These are phyloP conservation scores for Stachybotrys echinatus DNA, from an alignment of 2,329 filamentous ascomycete species.

Conservation along the genomic window DNA sequence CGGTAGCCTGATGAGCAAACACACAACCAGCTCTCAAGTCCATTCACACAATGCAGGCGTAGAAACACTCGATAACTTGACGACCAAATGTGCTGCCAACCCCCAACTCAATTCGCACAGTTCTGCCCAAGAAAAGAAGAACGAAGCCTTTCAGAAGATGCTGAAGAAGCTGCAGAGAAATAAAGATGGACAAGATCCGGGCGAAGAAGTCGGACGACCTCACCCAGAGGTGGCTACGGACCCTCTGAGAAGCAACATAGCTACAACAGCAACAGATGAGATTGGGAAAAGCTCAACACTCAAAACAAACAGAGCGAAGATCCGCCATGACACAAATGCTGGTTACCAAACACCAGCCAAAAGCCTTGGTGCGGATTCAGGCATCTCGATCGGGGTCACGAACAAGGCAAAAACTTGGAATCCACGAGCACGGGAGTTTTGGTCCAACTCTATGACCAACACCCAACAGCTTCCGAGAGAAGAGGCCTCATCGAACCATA, in stretches of 20 bases:
- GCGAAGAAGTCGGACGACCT: background rate
- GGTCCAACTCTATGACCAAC: slow-evolving; percentile 18
- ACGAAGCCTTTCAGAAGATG: slow-evolving; percentile 19
- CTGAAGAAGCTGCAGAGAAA: slow-evolving; percentile 17
- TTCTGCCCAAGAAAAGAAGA: background rate
- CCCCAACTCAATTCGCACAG: background rate
- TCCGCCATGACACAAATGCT: background rate
- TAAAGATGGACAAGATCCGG: background rate
- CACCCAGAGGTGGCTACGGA: background rate
- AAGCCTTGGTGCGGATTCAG: background rate
- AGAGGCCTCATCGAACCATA: background rate
- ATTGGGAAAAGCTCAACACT: background rate
- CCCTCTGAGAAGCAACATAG: too few relatives aligned
- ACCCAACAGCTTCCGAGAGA: background rate
- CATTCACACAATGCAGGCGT: background rate
- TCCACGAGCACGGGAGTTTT: slow-evolving; percentile 26
- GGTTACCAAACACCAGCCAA: background rate
- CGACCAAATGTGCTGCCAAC: background rate
- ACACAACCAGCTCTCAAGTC: background rate
- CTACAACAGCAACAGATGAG: background rate
- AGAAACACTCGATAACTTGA: background rate
- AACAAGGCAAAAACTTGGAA: slow-evolving; percentile 15
- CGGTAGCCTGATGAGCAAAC: background rate
- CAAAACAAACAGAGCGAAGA: background rate
- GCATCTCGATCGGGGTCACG: background rate